These are phyloP conservation scores for Ophiostoma sp. DNA, from an alignment of 2,329 filamentous ascomycete genomes.

Conservation along the genomic window DNA sequence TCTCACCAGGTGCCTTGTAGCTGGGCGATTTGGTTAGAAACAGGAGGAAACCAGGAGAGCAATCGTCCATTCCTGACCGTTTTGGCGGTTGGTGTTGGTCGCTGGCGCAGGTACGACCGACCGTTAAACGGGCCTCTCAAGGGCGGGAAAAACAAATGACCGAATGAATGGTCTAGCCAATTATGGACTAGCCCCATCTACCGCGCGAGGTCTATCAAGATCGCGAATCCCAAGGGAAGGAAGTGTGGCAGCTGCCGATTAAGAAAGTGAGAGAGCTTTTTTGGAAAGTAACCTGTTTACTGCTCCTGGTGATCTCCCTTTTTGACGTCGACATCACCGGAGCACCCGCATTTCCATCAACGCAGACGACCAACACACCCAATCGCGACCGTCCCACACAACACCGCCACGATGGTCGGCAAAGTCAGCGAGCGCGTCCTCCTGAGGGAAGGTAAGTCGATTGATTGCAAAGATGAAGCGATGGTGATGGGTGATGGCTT, in stretches of 20 bases:
- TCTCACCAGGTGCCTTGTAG: neutral
- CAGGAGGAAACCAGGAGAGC: neutral
- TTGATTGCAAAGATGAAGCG: neutral
- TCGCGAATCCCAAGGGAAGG: slow-evolving; percentile 22
- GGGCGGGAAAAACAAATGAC: neutral
- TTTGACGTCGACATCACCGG: neutral
- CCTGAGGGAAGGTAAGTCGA: slow-evolving; percentile 57
- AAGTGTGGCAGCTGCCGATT: slow-evolving; percentile 6
- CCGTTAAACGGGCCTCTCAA: neutral
- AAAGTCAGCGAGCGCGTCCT: slow-evolving; percentile 67
- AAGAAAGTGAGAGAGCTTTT: slow-evolving; percentile 7
- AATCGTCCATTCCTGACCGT: neutral
- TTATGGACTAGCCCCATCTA: neutral
- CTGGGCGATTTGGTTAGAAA: neutral
- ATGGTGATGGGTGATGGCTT: neutral
- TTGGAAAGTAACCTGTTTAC: neutral
- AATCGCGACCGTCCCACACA: neutral
- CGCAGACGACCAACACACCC: neutral
- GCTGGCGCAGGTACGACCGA: neutral
- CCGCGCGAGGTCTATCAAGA: slow-evolving; percentile 21
- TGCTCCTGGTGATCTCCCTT: slow-evolving; percentile 14
- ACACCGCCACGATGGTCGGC: slow-evolving; percentile 53
- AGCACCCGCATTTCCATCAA: neutral
- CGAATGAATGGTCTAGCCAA: neutral
- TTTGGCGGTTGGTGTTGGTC: neutral